Evolutionary conservation across 2,329 filamentous ascomycete genomes (phyloP), one percentile per base, ranked within the genome.

Genomic region (Stachybotrys chlorohalonatus): DNA sequence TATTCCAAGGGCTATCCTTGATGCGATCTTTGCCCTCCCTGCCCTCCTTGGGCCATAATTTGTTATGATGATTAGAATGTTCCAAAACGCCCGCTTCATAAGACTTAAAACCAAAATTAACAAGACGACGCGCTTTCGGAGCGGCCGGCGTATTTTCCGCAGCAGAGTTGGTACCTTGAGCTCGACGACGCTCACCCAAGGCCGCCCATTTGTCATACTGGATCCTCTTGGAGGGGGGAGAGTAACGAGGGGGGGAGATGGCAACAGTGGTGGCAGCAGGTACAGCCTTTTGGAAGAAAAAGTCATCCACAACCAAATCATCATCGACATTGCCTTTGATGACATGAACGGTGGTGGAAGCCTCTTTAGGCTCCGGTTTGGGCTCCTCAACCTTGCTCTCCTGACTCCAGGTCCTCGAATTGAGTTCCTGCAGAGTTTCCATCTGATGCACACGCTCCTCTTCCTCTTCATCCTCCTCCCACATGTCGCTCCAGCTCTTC

Each of bases 401-500:
- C 59, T 88, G 87, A 66, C 88, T 92, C 86, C 86, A 92, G 54
- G 86, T 89, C 60, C 87, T 81, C 54, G 86, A 82, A 67, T 90
- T 90, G 64, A 87, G 78, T 67, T 84, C 75, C 71, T 86, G 82
- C 31, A 87, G 73, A 46, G 63, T 56, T 53, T 64, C 61, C 47
- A 66, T 59, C 67, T 86, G 82, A 59, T 80, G 81, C 56, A 74
- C 73, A 58, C 79, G 79, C 65, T 86, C 83, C 63, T 86, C 81
- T 58, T 87, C 84, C 59, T 88, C 91, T 49, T 78, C 75, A 53
- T 97, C 93, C 70, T 97, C 93, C 56, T 97, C 93, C 87, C 91
- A 96, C 70, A 97, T 84, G 70, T 99, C 94, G 66, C 92, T 96
- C 94, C 94, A 99, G 77, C 94, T 97, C 86, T 97, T 97, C 55